Conservation (phyloP, 75 land plant species). For the Selaginella moellendorffii region DNA sequence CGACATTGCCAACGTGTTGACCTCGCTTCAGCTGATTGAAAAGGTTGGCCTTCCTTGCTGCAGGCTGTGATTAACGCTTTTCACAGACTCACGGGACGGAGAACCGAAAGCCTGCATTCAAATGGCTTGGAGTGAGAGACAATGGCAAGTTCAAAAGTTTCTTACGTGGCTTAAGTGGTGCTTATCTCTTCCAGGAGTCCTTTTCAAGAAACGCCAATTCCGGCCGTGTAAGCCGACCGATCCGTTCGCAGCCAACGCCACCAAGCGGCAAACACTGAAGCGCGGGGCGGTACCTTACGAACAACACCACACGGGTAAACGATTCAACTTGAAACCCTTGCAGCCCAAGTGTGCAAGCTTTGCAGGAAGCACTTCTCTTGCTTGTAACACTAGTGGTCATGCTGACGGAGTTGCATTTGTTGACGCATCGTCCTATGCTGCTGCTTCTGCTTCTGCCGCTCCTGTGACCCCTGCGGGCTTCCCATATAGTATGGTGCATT, state of each 20-base stretch:
- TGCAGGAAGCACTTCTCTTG: slow-evolving; percentile 11
- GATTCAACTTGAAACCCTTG: slow-evolving; percentile 20
- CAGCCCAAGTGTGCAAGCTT: slow-evolving; percentile 11
- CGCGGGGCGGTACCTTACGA: background rate
- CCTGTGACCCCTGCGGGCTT: background rate
- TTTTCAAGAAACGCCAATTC: slow-evolving; percentile 6
- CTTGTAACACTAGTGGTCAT: background rate
- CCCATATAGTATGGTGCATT: background rate
- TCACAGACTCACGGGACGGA: slow-evolving; percentile 61
- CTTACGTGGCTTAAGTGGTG: slow-evolving; percentile 7
- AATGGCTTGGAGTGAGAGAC: slow-evolving; percentile 48
- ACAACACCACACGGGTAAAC: slow-evolving; percentile 16
- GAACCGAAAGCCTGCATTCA: slow-evolving; percentile 81
- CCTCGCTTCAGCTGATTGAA: slow-evolving; percentile 77
- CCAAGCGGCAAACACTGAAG: background rate
- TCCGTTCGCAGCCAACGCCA: slow-evolving; percentile 1
- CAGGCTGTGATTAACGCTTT: background rate
- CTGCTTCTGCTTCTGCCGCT: slow-evolving; percentile 8
- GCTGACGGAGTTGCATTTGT: background rate
- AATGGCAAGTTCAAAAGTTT: background rate
- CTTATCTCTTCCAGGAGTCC: slow-evolving; percentile 7
- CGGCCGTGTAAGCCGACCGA: background rate
- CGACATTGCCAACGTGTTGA: slow-evolving; percentile 87
- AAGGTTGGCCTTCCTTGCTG: slow-evolving; percentile 52
- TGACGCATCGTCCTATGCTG: background rate